phyloP scores from a whole-genome alignment of 768 basidiomycete genomes.

The Phylloporus sp. region DNA sequence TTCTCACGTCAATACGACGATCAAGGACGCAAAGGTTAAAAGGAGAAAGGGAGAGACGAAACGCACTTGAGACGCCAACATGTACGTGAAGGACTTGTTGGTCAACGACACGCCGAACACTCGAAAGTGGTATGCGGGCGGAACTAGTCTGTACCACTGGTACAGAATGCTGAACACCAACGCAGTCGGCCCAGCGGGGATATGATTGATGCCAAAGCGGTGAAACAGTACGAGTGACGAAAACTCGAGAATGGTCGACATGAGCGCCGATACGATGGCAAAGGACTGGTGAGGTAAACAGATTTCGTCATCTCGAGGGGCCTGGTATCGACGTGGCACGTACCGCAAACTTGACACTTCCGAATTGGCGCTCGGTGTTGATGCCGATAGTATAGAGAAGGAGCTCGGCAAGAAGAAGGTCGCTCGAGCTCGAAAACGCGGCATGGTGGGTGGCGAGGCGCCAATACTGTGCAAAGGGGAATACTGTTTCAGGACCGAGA shows the following conservation, averaged over 20 bases:
- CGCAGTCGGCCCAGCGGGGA: slow-evolving; percentile 74
- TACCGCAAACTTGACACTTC: slow-evolving; percentile 84
- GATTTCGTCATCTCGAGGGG: slow-evolving; percentile 2
- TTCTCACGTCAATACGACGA: slow-evolving; percentile 28
- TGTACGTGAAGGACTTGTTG: slow-evolving; percentile 73
- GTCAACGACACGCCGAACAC: slow-evolving; percentile 70
- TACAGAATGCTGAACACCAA: slow-evolving; percentile 78
- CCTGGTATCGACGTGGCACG: slow-evolving; percentile 24
- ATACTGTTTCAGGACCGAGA: slow-evolving; percentile 33
- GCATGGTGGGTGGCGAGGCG: slow-evolving; percentile 69
- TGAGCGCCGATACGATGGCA: slow-evolving; percentile 57
- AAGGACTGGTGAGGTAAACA: slow-evolving; percentile 56
- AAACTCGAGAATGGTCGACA: slow-evolving; percentile 70
- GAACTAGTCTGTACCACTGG: slow-evolving; percentile 77
- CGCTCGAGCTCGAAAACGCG: slow-evolving; percentile 80
- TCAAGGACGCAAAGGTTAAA: neutral
- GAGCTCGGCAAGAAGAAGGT: slow-evolving; percentile 74
- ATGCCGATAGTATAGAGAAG: slow-evolving; percentile 68
- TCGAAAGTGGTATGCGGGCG: slow-evolving; percentile 68
- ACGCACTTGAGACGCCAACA: slow-evolving; percentile 68
- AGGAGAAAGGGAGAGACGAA: neutral
- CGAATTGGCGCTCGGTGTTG: slow-evolving; percentile 80
- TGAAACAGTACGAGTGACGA: slow-evolving; percentile 60
- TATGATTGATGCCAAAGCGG: slow-evolving; percentile 63
- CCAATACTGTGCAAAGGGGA: slow-evolving; percentile 66